Conservation (phyloP, 768 basidiomycete genomes). For the Trametes cinnabarina region DNA sequence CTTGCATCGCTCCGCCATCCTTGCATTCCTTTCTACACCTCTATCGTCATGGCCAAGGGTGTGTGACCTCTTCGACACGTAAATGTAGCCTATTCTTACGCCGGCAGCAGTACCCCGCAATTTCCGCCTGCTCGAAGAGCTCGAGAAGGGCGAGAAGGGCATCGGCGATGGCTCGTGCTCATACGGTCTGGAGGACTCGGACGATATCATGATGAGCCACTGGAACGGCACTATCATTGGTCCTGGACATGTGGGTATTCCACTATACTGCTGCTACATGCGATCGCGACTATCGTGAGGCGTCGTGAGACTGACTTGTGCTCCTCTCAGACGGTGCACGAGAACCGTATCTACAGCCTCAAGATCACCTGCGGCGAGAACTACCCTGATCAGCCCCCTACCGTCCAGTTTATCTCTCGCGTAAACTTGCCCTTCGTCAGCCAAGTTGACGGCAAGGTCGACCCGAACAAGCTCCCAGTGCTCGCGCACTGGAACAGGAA, state of each 20-base stretch:
- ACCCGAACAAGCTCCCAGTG: slow-evolving; percentile 65
- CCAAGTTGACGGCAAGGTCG: slow-evolving; percentile 72
- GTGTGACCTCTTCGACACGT: neutral
- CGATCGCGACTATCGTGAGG: slow-evolving; percentile 15
- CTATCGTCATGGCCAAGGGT: slow-evolving; percentile 33
- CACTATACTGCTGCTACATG: neutral
- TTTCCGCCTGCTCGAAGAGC: slow-evolving; percentile 95
- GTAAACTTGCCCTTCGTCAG: slow-evolving; percentile 95
- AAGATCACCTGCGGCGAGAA: slow-evolving; percentile 78
- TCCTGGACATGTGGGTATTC: slow-evolving; percentile 80
- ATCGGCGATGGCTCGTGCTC: slow-evolving; percentile 98
- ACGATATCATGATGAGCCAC: slow-evolving; percentile 95
- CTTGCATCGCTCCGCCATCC: neutral
- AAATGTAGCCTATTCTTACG: neutral
- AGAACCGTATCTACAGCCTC: slow-evolving; percentile 97
- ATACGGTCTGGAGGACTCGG: slow-evolving; percentile 91
- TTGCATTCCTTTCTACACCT: neutral
- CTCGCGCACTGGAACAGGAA: slow-evolving; percentile 74
- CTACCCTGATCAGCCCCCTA: slow-evolving; percentile 79
- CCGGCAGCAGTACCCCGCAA: slow-evolving; percentile 79
- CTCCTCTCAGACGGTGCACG: slow-evolving; percentile 79
- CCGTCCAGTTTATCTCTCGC: slow-evolving; percentile 80
- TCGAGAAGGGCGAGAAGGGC: slow-evolving; percentile 99
- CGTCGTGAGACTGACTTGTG: slow-evolving; percentile 11
- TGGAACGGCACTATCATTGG: slow-evolving; percentile 99